Evolutionary conservation across 1,284 basidiomycete genomes (phyloP), one percentile per base, ranked within the genome.

Genomic region (Melanopsichium pennsylvanicum): DNA sequence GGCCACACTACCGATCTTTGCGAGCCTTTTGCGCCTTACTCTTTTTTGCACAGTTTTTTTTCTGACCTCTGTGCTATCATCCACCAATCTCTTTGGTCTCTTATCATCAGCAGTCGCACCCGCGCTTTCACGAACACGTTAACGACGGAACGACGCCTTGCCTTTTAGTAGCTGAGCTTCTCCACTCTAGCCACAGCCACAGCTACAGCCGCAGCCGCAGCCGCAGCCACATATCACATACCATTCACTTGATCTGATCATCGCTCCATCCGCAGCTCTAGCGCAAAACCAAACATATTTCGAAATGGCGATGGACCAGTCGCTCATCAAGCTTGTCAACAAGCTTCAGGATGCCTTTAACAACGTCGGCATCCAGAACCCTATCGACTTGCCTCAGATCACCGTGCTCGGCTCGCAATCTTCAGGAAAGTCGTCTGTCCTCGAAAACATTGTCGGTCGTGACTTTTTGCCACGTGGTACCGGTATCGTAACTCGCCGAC

Each of bases 281-380:
- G n/a, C n/a, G n/a, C n/a, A n/a, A n/a, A n/a, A n/a, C n/a, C n/a
- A n/a, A n/a, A n/a, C n/a, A n/a, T 16, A 26, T 16, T 34, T 15
- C 52, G 55, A 19, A 33, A 69, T 71, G 60, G 55, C 72, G 21
- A 80, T 80, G 78, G 78, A 80, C 59, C 73, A 72, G 25, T 93
- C 97, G 82, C 88, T 97, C 72, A 98, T 97, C 78, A 89, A 90
- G 76, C 87, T 97, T 26, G 95, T 97, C 46, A 97, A 97, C 85
- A 90, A 89, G 84, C 89, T 98, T 40, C 95, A 97, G 83, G 82
- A 81, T 56, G 83, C 81, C 39, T 75, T 81, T 64, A 77, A 78
- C 60, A 63, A 71, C n/a, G 75, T 78, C 46, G 71, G 67, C 56
- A 85, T 85, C 11, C 85, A 86, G 41, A 82, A 81, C 72, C 81